phyloP scores from a whole-genome alignment of 148 eudicot species.

The Arbutus unedo region DNA sequence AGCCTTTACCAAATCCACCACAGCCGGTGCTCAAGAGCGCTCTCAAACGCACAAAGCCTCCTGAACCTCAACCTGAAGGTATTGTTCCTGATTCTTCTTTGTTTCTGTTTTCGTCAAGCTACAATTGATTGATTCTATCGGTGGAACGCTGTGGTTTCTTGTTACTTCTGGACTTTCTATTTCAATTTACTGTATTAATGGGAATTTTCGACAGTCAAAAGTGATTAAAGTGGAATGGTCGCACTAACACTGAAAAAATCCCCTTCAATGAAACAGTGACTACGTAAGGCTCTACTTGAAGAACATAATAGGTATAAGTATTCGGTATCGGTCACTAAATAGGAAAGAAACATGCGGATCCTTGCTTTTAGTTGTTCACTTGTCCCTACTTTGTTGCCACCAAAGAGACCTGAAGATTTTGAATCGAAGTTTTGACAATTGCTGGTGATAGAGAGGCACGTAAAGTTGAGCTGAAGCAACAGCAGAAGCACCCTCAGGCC shows the following conservation, averaged over 20 bases:
- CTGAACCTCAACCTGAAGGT: slow-evolving; percentile 44
- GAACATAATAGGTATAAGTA: background rate
- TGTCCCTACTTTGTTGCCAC: background rate
- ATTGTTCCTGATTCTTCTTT: slow-evolving; percentile 1
- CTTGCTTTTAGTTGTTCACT: background rate
- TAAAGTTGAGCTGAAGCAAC: background rate
- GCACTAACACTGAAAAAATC: background rate
- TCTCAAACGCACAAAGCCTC: slow-evolving; percentile 64
- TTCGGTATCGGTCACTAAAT: background rate
- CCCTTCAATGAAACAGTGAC: background rate
- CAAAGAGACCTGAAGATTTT: background rate
- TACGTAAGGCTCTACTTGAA: background rate
- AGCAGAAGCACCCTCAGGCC: background rate
- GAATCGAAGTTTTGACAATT: background rate
- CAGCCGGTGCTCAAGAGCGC: slow-evolving; percentile 73
- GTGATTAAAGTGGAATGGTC: background rate
- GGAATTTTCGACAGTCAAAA: background rate
- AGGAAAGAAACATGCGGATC: background rate
- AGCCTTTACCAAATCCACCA: slow-evolving; percentile 25
- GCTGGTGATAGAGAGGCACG: background rate
- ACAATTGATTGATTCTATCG: background rate
- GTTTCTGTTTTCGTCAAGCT: background rate
- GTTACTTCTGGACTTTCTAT: background rate
- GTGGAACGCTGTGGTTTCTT: background rate
- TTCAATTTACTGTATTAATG: background rate